Evolutionary conservation across 768 basidiomycete species (phyloP).

Genomic region (Amanita inopinata): DNA sequence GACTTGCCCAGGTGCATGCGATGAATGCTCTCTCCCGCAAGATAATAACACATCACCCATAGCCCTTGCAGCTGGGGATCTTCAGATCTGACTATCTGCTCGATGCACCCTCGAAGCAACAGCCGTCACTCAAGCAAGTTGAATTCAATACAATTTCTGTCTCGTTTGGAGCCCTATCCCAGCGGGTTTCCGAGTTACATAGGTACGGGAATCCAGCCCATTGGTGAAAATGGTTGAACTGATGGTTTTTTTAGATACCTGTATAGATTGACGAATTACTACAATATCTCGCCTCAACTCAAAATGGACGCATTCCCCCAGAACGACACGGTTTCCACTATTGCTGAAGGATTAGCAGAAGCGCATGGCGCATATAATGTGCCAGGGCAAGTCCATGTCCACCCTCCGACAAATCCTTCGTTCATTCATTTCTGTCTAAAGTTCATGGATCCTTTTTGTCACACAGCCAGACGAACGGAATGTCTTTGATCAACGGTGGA

Average conservation of each 20-base stretch:
- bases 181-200: conserved; percentile 63
- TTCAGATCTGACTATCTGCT: conserved; percentile 94
- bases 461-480: conserved; percentile 85
- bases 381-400: conserved; percentile 28
- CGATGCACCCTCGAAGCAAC: conserved; percentile 38
- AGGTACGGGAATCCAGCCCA: conserved; percentile 31
- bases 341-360: conserved; percentile 68
- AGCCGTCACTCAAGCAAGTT: conserved; percentile 72
- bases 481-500: conserved; percentile 84
- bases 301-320: conserved; percentile 50
- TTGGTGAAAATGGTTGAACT: not conserved
- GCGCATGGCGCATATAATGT: conserved; percentile 71
- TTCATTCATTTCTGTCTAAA: conserved; percentile 13
- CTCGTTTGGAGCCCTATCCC: conserved; percentile 78
- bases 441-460: conserved; percentile 70
- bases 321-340: conserved; percentile 61
- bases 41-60: not conserved
- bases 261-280: conserved; percentile 56
- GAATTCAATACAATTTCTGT: conserved; percentile 97
- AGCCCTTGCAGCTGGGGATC: conserved; percentile 83
- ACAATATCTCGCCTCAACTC: conserved; percentile 42
- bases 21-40: not conserved
- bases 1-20: conserved; percentile 35
- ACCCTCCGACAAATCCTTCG: not conserved
- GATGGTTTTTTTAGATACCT: conserved; percentile 46